Base-by-base conservation (phyloP, 75 land plant genomes). In the Sequoia sempervirens region DNA sequence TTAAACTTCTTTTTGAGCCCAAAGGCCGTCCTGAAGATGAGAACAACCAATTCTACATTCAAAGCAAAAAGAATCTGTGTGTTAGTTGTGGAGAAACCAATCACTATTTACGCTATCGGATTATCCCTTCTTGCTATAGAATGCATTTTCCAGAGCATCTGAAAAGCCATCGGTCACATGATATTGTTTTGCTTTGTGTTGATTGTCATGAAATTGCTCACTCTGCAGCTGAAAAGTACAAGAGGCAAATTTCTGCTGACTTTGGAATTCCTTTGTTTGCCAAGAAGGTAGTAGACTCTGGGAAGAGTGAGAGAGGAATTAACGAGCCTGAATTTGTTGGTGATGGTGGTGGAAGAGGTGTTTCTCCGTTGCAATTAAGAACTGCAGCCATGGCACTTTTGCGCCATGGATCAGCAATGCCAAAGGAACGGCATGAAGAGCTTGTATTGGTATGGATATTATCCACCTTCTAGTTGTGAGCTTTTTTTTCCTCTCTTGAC, bases 381-480 rank as follows among this genome's bases (percentile, higher is more conserved):
- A 93, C 91, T 52, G 98, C 99, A 73, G 99, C 99, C 52, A 93
- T 94, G 94, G 99, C 99, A 53, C 89, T 98, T 68, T 69, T 93
- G 75, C 92, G 94, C 50, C 96, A 96, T 90, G 99, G 96, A 45
- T 83, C 93, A 38, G 83, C 74, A 50, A 92, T 98, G 96, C 99
- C 99, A 84, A 58, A 86, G n/a, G 84, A 91, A 28, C 90, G 99
- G 28, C 93, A 86, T 32, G 93, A 94, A 80, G 93, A 96, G 85
- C 90, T 98, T 38, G 92, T 79, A 75, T 87, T 86, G 89, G 99
- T 95, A 81, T 37, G 84, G 40, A 32, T 68, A 23, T 28, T 41
- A 84, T 15, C 85, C 43, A 36, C 81, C 13, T 83, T 43, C 13
- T 85, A 61, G 20, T 84, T 12, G 17, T 15, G 78, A 34, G 4